These are phyloP conservation scores for Macrocystidia cucumis DNA, from an alignment of 1,284 basidiomycete genomes.

Conservation along the genomic window DNA sequence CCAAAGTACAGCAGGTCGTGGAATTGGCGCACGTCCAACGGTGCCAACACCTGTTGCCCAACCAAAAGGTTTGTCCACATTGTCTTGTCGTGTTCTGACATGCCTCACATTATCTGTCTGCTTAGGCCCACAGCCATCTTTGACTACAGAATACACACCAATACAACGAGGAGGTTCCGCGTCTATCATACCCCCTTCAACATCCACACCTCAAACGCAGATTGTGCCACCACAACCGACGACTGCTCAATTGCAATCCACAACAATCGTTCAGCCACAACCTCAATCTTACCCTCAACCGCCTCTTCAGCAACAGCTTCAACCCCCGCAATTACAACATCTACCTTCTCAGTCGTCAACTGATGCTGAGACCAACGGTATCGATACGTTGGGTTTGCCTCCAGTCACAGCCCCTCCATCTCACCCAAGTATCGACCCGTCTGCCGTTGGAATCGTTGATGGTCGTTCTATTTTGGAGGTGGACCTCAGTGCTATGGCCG, in stretches of 20 bases:
- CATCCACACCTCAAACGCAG: constrained; percentile 10
- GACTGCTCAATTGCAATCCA: too few relatives aligned
- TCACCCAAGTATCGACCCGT: constrained; percentile 69
- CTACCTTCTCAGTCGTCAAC: too few relatives aligned
- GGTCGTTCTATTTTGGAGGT: constrained; percentile 86
- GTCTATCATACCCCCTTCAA: constrained; percentile 13
- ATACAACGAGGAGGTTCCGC: constrained; percentile 62
- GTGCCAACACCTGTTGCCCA: constrained; percentile 26
- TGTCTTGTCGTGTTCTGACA: not conserved
- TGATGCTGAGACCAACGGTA: constrained; percentile 29
- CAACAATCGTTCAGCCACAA: too few relatives aligned
- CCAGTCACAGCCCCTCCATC: constrained; percentile 63
- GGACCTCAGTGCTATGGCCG: constrained; percentile 75
- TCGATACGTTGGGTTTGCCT: constrained; percentile 59
- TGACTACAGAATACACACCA: constrained; percentile 89
- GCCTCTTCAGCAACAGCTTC: too few relatives aligned
- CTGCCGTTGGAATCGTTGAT: constrained; percentile 58
- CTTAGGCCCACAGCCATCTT: constrained; percentile 44
- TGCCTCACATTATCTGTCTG: too few relatives aligned
- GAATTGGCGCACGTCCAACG: constrained; percentile 18
- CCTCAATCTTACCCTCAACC: too few relatives aligned
- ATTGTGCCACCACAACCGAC: constrained; percentile 16
- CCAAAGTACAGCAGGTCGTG: constrained; percentile 21
- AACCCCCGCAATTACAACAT: too few relatives aligned
- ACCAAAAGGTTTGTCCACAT: constrained; percentile 27